Percentiles rank a stretch among this genome's conserved stretches.
Evolutionary conservation across 2,329 filamentous ascomycete genomes (phyloP).

Genomic region (Coniella vitis): DNA sequence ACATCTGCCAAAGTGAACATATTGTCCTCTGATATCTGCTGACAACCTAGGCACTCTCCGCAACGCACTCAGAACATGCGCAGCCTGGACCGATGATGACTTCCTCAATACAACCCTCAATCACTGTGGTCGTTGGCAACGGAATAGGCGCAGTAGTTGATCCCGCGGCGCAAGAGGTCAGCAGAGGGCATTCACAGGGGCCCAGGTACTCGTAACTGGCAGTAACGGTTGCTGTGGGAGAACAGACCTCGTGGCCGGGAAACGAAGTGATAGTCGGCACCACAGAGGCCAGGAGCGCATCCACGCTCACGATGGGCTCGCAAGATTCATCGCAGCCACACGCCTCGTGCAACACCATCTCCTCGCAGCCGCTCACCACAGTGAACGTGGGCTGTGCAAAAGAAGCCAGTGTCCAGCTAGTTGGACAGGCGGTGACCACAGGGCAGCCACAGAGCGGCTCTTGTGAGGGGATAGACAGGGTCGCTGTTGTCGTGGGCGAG

Average conservation of each 20-base stretch:
- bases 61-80: not conserved
- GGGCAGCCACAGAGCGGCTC: not conserved
- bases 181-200: not conserved
- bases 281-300: not conserved
- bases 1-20: too few relatives aligned
- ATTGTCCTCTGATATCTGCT: too few relatives aligned
- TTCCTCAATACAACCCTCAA: not conserved
- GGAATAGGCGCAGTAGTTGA: not conserved
- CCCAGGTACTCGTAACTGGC: not conserved
- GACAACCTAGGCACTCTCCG: not conserved
- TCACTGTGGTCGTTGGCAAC: not conserved
- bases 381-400: not conserved
- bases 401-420: not conserved
- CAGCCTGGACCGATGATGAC: not conserved
- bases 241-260: constrained; percentile 1
- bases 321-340: not conserved
- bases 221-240: not conserved
- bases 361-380: not conserved
- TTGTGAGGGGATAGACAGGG: not conserved
- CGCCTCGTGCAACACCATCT: not conserved
- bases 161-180: not conserved
- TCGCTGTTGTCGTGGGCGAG: not conserved
- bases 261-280: not conserved
- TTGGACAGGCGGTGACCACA: not conserved
- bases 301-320: not conserved